Evolutionary conservation across 202 grass and related monocot genomes (phyloP).

Genomic region (Alloteropsis angusta): DNA sequence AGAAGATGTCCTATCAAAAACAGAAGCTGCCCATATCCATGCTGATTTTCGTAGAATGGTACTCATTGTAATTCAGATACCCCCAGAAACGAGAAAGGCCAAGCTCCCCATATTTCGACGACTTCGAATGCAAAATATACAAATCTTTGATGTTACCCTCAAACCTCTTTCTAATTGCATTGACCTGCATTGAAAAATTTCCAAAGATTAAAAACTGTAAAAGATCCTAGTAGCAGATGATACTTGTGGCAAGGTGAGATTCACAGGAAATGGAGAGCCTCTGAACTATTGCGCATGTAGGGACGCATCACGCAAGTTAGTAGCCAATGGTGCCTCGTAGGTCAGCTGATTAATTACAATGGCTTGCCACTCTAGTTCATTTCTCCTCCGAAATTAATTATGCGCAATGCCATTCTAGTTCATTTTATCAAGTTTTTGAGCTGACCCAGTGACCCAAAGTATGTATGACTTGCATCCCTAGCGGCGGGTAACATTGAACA

Average conservation of each 20-base stretch:
- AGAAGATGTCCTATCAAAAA: slow-evolving; percentile 8
- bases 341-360: too few species aligned
- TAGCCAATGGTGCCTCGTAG: too few species aligned
- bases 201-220: background rate
- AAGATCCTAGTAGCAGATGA: slow-evolving; percentile 7
- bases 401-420: too few species aligned
- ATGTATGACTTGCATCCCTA: too few species aligned
- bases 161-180: slow-evolving; percentile 46
- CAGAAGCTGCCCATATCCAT: slow-evolving; percentile 37
- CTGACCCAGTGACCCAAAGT: too few species aligned
- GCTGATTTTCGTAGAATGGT: slow-evolving; percentile 42
- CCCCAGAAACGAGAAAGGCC: slow-evolving; percentile 77
- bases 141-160: slow-evolving; percentile 61
- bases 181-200: slow-evolving; percentile 41
- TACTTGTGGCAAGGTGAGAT: background rate
- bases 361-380: too few species aligned
- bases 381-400: too few species aligned
- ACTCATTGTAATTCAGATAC: slow-evolving; percentile 88
- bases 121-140: slow-evolving; percentile 57
- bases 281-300: background rate
- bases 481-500: background rate
- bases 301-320: too few species aligned
- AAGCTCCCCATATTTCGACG: slow-evolving; percentile 63
- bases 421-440: too few species aligned
- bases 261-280: background rate